Conservation (phyloP, 108 stramenopile species). For the Schizochytrium sp. region DNA sequence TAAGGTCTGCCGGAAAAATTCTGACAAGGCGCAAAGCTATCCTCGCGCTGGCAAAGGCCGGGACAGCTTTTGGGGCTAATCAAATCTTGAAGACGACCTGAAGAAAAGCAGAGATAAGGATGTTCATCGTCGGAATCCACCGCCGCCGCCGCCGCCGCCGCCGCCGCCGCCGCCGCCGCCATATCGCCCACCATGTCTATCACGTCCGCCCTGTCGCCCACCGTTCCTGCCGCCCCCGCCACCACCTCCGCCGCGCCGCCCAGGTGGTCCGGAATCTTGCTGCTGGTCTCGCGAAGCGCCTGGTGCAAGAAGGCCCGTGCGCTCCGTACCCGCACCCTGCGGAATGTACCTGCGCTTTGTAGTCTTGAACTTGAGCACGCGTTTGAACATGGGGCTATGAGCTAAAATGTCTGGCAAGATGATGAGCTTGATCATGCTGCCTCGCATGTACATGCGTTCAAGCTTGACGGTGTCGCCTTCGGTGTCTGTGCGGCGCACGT, state of each 20-base stretch:
- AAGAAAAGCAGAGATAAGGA: too few relatives aligned
- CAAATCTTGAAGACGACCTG: too few relatives aligned
- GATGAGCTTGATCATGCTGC: conserved; percentile 39
- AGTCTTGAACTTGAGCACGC: conserved; percentile 39
- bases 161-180: background rate
- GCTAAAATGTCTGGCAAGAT: conserved; percentile 46
- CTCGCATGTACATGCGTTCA: conserved; percentile 46
- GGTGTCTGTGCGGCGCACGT: conserved; percentile 33
- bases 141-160: too few relatives aligned
- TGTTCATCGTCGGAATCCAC: too few relatives aligned
- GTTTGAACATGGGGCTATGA: conserved; percentile 52
- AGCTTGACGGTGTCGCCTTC: conserved; percentile 30
- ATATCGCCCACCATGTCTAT: background rate
- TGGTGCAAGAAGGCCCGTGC: background rate
- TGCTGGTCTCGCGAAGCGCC: background rate
- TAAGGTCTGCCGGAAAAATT: too few relatives aligned
- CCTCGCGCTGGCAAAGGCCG: too few relatives aligned
- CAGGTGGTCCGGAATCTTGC: background rate
- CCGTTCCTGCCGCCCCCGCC: background rate
- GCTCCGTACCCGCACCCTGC: conserved; percentile 25
- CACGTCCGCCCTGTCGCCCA: background rate
- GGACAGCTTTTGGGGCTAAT: too few relatives aligned
- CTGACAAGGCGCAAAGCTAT: too few relatives aligned
- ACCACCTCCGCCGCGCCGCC: background rate
- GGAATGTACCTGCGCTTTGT: conserved; percentile 38